Percentiles rank a stretch among this genome's conserved stretches.
Conservation (phyloP, 805 yeast genomes). For the Suhomyces sp. region DNA sequence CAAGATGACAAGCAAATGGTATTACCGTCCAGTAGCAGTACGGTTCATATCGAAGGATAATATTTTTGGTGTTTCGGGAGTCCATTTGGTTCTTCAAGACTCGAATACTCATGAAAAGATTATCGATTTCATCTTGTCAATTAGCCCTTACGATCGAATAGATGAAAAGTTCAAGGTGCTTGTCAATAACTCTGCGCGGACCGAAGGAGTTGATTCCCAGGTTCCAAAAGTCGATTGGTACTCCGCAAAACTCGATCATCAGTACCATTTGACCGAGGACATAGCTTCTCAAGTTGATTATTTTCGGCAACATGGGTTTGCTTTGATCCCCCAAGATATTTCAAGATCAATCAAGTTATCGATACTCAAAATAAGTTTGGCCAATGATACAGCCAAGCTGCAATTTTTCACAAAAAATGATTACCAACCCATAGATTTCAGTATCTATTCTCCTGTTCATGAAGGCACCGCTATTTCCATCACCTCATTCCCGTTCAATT, state of each 20-base stretch:
- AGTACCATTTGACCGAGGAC: not conserved
- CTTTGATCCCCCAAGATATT: conserved; percentile 20
- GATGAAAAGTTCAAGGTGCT: too few relatives aligned
- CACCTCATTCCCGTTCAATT: conserved; percentile 25
- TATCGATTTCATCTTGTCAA: not conserved
- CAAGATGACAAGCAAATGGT: too few relatives aligned
- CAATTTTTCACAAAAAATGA: conserved; percentile 1
- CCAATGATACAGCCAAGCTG: not conserved
- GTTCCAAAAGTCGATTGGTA: conserved; percentile 12
- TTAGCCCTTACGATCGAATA: too few relatives aligned
- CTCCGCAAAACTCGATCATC: conserved; percentile 2
- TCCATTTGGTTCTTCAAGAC: conserved; percentile 13
- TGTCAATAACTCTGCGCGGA: too few relatives aligned
- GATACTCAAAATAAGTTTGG: conserved; percentile 4
- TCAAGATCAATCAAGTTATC: conserved; percentile 3
- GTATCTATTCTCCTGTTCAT: not conserved
- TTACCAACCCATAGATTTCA: conserved; percentile 2
- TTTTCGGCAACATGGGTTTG: conserved; percentile 24
- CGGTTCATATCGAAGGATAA: conserved; percentile 18
- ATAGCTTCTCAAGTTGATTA: conserved; percentile 13
- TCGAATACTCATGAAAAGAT: not conserved
- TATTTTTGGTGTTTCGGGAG: conserved; percentile 22
- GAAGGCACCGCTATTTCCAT: conserved; percentile 7
- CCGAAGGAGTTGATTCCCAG: too few relatives aligned
- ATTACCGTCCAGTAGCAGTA: conserved; percentile 20